These are phyloP conservation scores for Ottelia alismoides DNA, from an alignment of 106 monocot species.

Conservation along the genomic window DNA sequence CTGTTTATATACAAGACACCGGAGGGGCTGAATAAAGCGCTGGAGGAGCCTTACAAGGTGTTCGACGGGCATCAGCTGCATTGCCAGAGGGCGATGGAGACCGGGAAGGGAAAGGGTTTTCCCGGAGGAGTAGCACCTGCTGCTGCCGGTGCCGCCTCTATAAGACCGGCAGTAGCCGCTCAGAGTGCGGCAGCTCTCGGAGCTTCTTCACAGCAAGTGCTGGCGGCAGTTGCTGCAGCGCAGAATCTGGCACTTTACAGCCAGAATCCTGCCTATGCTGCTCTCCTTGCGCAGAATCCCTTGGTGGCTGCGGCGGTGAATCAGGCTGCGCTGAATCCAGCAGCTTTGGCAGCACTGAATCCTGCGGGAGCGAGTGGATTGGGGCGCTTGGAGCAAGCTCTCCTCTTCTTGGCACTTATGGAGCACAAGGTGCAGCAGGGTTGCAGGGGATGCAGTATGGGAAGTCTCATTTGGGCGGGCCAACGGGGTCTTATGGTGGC, in stretches of 20 bases:
- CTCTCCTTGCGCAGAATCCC: constrained; percentile 8
- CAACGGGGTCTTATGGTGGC: constrained; percentile 1
- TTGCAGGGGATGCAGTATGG: constrained; percentile 4
- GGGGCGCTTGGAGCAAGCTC: constrained; percentile 2
- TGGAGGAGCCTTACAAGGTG: too few relatives aligned
- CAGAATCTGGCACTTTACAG: constrained; percentile 5
- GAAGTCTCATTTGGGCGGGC: constrained; percentile 1
- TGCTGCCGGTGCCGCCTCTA: background rate
- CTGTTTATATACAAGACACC: too few relatives aligned
- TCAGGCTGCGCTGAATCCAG: constrained; percentile 6
- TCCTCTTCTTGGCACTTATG: constrained; percentile 8
- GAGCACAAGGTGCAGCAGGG: constrained; percentile 1
- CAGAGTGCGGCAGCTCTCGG: constrained; percentile 3
- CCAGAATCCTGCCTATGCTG: constrained; percentile 8
- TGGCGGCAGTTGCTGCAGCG: constrained; percentile 13
- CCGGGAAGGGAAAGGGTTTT: constrained; percentile 2
- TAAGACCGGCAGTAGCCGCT: background rate
- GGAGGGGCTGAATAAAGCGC: too few relatives aligned
- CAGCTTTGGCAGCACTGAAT: background rate
- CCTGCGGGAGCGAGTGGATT: background rate
- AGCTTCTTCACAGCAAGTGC: constrained; percentile 8
- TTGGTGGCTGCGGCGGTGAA: constrained; percentile 8
- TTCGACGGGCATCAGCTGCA: too few relatives aligned
- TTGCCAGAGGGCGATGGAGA: background rate
- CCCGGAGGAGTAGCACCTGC: background rate